Evolutionary conservation across 2,329 filamentous ascomycete species (phyloP).

Genomic region (Myriangium duriaei): DNA sequence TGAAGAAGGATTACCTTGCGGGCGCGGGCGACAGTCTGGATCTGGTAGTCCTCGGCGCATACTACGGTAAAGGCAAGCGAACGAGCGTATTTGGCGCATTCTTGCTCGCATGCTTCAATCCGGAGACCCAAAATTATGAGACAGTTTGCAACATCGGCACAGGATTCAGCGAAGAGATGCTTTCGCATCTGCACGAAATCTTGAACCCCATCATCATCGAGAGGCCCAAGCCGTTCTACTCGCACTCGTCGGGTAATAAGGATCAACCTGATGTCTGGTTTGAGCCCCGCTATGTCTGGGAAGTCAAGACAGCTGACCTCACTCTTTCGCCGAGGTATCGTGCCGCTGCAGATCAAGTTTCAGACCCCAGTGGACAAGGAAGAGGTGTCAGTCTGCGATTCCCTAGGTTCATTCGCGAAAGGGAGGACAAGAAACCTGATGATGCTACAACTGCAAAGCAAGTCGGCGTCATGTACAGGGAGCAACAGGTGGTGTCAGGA

Average conservation of each 20-base stretch:
- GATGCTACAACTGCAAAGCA: slow-evolving; percentile 73
- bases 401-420: slow-evolving; percentile 78
- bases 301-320: slow-evolving; percentile 91
- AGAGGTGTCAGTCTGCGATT: slow-evolving; percentile 83
- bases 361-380: slow-evolving; percentile 48
- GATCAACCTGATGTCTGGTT: slow-evolving; percentile 99
- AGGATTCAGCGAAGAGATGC: slow-evolving; percentile 84
- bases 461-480: slow-evolving; percentile 93
- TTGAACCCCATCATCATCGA: slow-evolving; percentile 73
- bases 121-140: slow-evolving; percentile 69
- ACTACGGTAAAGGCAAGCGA: slow-evolving; percentile 88
- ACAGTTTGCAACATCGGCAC: slow-evolving; percentile 98
- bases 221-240: slow-evolving; percentile 85
- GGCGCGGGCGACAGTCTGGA: slow-evolving; percentile 93
- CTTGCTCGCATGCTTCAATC: slow-evolving; percentile 86
- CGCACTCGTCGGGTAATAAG: slow-evolving; percentile 69
- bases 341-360: slow-evolving; percentile 49
- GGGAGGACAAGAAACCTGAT: slow-evolving; percentile 93
- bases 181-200: slow-evolving; percentile 71
- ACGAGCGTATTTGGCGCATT: slow-evolving; percentile 94
- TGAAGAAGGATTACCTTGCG: slow-evolving; percentile 95
- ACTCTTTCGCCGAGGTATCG: slow-evolving; percentile 88
- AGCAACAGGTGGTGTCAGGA: slow-evolving; percentile 82
- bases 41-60: slow-evolving; percentile 88
- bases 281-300: slow-evolving; percentile 88